Conservation (phyloP, 495 filamentous ascomycete species). For the Daldinia loculata region DNA sequence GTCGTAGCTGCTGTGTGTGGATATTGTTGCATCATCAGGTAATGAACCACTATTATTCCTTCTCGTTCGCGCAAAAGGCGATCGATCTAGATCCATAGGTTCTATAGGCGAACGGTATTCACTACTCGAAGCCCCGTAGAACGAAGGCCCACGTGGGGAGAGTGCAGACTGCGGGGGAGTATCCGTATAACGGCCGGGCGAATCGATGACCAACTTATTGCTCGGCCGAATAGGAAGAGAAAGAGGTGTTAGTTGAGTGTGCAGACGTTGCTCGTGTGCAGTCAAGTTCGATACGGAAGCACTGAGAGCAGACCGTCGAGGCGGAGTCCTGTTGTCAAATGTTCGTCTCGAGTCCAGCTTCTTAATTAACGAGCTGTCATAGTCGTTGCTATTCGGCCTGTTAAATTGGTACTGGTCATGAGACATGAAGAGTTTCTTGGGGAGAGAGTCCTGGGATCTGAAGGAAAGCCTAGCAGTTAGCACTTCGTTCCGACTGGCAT, state of each 20-base stretch:
- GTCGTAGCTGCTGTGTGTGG: slow-evolving; percentile 54
- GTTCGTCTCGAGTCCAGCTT: slow-evolving; percentile 72
- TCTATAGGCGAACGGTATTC: slow-evolving; percentile 63
- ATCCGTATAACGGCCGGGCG: slow-evolving; percentile 55
- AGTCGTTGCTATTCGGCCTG: slow-evolving; percentile 69
- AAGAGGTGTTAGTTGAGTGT: slow-evolving; percentile 57
- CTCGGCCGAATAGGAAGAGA: slow-evolving; percentile 57
- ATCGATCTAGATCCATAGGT: slow-evolving; percentile 57
- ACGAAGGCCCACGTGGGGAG: slow-evolving; percentile 60
- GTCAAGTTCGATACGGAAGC: slow-evolving; percentile 52
- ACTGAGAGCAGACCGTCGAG: slow-evolving; percentile 63
- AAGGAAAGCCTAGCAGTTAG: slow-evolving; percentile 27
- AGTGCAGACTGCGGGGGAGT: slow-evolving; percentile 58
- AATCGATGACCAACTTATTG: slow-evolving; percentile 51
- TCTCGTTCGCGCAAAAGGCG: slow-evolving; percentile 67
- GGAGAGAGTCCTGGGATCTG: slow-evolving; percentile 46
- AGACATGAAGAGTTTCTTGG: slow-evolving; percentile 53
- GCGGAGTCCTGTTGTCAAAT: slow-evolving; percentile 63
- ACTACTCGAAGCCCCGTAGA: slow-evolving; percentile 54
- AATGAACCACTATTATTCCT: slow-evolving; percentile 58
- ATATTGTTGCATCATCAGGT: slow-evolving; percentile 51
- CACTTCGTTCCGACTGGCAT: not conserved
- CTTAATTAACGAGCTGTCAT: slow-evolving; percentile 81
- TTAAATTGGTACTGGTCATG: slow-evolving; percentile 62
- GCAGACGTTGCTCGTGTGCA: slow-evolving; percentile 57